These are phyloP conservation scores for Talaromyces sp. DNA, from an alignment of 2,329 filamentous ascomycete species.

Conservation along the genomic window DNA sequence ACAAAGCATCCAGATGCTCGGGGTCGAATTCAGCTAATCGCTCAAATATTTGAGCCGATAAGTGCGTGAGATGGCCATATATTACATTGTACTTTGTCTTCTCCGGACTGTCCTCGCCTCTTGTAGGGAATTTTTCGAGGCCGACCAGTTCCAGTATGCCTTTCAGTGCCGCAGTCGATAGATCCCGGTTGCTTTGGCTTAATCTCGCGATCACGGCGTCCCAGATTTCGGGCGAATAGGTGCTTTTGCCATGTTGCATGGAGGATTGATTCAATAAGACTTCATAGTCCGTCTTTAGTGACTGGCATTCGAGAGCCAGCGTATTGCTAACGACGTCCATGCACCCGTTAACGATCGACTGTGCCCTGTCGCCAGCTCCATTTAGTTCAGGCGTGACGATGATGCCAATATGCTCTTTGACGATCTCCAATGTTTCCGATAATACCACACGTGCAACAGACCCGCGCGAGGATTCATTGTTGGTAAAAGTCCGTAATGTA, in stretches of 20 bases:
- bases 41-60: slow-evolving; percentile 71
- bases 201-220: slow-evolving; percentile 68
- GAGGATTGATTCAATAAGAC: slow-evolving; percentile 59
- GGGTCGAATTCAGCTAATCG: slow-evolving; percentile 72
- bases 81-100: slow-evolving; percentile 74
- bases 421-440: slow-evolving; percentile 46
- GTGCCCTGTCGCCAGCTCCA: slow-evolving; percentile 8
- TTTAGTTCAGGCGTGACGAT: slow-evolving; percentile 52
- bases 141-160: slow-evolving; percentile 68
- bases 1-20: slow-evolving; percentile 65
- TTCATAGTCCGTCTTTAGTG: slow-evolving; percentile 64
- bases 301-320: slow-evolving; percentile 67
- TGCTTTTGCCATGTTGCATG: slow-evolving; percentile 64
- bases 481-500: slow-evolving; percentile 47
- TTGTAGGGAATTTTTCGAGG: slow-evolving; percentile 67
- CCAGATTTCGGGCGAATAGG: slow-evolving; percentile 74
- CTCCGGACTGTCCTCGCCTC: slow-evolving; percentile 43
- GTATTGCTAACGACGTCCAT: slow-evolving; percentile 64
- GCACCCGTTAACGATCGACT: slow-evolving; percentile 52
- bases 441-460: slow-evolving; percentile 48
- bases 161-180: slow-evolving; percentile 71
- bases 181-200: slow-evolving; percentile 60
- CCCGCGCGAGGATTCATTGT: slow-evolving; percentile 43
- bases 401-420: slow-evolving; percentile 49
- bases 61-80: slow-evolving; percentile 58